Evolutionary conservation across 768 basidiomycete genomes (phyloP).

Genomic region (Mycena amicta): DNA sequence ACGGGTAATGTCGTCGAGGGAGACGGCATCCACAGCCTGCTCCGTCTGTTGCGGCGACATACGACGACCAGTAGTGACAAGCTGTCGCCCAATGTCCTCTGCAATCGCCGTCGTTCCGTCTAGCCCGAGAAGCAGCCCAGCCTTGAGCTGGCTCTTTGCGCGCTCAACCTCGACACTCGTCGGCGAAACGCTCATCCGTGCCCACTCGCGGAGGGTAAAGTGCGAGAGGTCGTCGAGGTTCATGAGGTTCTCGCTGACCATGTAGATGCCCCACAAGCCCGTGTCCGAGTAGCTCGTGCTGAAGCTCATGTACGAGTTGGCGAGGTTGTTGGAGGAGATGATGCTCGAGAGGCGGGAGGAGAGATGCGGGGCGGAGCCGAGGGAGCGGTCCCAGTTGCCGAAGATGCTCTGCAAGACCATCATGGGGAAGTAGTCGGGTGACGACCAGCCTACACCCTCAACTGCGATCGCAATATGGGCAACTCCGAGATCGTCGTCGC

Average conservation of each 20-base stretch:
- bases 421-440: constrained; percentile 99
- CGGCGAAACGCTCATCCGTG: constrained; percentile 88
- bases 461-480: constrained; percentile 96
- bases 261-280: constrained; percentile 98
- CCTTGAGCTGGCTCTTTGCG: constrained; percentile 98
- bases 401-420: constrained; percentile 97
- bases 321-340: constrained; percentile 90
- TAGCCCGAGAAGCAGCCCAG: constrained; percentile 82
- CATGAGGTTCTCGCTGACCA: constrained; percentile 91
- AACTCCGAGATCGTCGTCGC: constrained; percentile 88
- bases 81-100: constrained; percentile 97
- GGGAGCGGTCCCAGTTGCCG: constrained; percentile 98
- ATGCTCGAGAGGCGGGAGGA: constrained; percentile 91
- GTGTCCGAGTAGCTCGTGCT: constrained; percentile 98
- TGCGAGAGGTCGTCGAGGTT: constrained; percentile 93
- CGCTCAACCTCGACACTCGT: constrained; percentile 89
- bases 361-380: constrained; percentile 87
- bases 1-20: constrained; percentile 85
- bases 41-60: constrained; percentile 94
- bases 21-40: constrained; percentile 87
- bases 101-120: constrained; percentile 97
- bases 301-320: constrained; percentile 99
- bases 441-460: constrained; percentile 97
- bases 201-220: constrained; percentile 95
- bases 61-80: constrained; percentile 90